phyloP scores from a whole-genome alignment of 257 asterid species.

The Scutellaria barbata region DNA sequence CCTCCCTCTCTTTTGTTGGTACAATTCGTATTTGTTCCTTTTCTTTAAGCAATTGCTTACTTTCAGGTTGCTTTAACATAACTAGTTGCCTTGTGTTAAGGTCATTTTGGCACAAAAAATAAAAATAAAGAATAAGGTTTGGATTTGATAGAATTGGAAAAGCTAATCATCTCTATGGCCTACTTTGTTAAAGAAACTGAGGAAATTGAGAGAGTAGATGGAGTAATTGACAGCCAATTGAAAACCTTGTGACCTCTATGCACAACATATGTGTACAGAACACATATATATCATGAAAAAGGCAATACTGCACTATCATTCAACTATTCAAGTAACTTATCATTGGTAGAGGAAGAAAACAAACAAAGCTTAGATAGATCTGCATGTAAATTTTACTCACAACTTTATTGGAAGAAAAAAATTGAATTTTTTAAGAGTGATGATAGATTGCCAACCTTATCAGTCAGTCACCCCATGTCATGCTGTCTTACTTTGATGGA shows the following conservation, averaged over 20 bases:
- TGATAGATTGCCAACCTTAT: background rate
- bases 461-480: background rate
- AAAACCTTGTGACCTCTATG: background rate
- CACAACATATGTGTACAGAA: background rate
- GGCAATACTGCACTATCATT: too few relatives aligned
- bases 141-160: background rate
- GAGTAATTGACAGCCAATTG: background rate
- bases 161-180: background rate
- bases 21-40: slow-evolving; percentile 4
- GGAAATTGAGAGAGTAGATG: background rate
- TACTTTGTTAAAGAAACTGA: background rate
- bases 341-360: background rate
- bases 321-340: background rate
- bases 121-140: background rate
- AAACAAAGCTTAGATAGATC: background rate
- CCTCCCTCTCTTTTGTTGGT: background rate
- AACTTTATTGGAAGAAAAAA: background rate
- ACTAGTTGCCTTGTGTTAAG: background rate
- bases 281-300: too few relatives aligned
- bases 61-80: slow-evolving; percentile 13
- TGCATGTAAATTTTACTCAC: background rate
- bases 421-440: background rate
- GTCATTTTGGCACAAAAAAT: background rate
- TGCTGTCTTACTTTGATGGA: background rate
- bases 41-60: slow-evolving; percentile 1